These are phyloP conservation scores for Apiotrichum laibachii DNA, from an alignment of 1,284 basidiomycete genomes.

Conservation along the genomic window DNA sequence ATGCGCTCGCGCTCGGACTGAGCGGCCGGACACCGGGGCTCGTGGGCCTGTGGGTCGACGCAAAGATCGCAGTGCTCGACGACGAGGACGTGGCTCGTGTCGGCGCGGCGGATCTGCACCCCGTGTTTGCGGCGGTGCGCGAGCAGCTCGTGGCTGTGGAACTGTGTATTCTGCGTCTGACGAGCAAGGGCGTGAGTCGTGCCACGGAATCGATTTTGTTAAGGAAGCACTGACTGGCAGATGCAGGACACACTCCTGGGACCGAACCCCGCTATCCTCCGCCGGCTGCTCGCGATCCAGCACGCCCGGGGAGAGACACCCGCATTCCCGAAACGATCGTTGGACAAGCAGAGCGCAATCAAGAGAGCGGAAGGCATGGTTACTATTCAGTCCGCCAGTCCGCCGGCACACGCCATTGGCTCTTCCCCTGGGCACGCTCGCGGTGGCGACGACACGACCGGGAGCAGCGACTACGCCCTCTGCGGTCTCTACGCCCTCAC, in stretches of 20 bases:
- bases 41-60: not conserved
- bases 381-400: too few relatives aligned
- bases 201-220: not conserved
- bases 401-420: not conserved
- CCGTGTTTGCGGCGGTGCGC: not conserved
- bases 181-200: not conserved
- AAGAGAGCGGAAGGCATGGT: not conserved
- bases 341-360: not conserved
- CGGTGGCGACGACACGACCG: not conserved
- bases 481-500: not conserved
- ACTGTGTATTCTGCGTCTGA: conserved; percentile 1
- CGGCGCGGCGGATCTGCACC: not conserved
- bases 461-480: not conserved
- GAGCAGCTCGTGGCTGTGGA: not conserved
- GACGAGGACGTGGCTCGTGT: not conserved
- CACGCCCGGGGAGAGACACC: too few relatives aligned
- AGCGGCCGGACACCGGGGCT: not conserved
- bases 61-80: not conserved
- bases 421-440: not conserved
- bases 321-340: not conserved
- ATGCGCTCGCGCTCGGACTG: not conserved
- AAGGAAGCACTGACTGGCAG: not conserved
- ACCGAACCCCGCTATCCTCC: conserved; percentile 1
- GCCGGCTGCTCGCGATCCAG: not conserved
- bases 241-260: not conserved